phyloP scores from a whole-genome alignment of 1,139 yeast genomes.

The Candida sp. region DNA sequence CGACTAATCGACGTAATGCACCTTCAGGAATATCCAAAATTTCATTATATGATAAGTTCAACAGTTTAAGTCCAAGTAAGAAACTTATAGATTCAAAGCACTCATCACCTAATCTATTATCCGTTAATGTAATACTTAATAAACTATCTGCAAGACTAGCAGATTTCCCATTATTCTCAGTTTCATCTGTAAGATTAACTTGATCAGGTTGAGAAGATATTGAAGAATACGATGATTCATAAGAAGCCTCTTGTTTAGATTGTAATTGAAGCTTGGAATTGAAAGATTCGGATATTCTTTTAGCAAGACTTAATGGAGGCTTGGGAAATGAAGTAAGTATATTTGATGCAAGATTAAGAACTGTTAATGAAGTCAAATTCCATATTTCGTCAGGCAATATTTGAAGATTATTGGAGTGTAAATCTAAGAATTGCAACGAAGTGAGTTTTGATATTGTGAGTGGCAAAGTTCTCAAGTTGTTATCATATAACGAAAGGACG shows the following conservation, averaged over 20 bases:
- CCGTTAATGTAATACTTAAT: constrained; percentile 64
- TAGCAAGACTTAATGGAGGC: constrained; percentile 40
- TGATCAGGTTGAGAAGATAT: constrained; percentile 2
- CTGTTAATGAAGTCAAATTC: constrained; percentile 55
- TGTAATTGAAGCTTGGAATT: constrained; percentile 14
- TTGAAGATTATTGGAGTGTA: constrained; percentile 84
- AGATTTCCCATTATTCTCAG: constrained; percentile 8
- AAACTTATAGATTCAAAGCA: constrained; percentile 68
- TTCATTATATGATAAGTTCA: constrained; percentile 84
- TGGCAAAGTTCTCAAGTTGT: constrained; percentile 77
- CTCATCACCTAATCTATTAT: constrained; percentile 79
- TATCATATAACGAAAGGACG: constrained; percentile 68
- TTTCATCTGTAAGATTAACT: not conserved
- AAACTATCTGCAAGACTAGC: constrained; percentile 50
- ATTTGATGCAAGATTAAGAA: constrained; percentile 79
- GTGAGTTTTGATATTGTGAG: constrained; percentile 57
- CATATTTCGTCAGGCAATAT: constrained; percentile 66
- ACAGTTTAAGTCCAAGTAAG: constrained; percentile 53
- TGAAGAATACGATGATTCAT: constrained; percentile 5
- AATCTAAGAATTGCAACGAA: constrained; percentile 66
- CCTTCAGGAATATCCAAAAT: constrained; percentile 79
- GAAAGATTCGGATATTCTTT: constrained; percentile 31
- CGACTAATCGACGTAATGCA: constrained; percentile 54
- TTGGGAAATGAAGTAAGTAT: constrained; percentile 65
- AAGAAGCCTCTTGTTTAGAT: constrained; percentile 4